Conservation (phyloP, 345 rosid species). For the Crucihimalaya himalaica region DNA sequence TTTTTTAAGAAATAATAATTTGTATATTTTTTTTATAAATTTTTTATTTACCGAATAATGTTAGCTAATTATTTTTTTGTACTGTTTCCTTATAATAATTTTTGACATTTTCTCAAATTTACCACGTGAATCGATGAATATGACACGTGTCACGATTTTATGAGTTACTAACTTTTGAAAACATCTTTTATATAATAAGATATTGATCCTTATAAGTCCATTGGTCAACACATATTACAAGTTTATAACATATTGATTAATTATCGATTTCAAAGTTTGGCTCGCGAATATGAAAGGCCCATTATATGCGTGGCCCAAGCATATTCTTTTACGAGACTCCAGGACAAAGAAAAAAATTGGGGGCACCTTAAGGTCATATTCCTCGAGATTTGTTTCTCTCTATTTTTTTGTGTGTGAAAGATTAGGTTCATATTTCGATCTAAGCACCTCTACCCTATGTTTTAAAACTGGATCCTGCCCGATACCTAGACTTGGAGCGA, state of each 20-base stretch:
- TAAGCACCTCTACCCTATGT: not conserved
- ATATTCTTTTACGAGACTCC: not conserved
- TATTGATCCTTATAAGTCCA: not conserved
- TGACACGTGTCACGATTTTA: too few species aligned
- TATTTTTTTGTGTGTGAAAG: not conserved
- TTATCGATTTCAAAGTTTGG: not conserved
- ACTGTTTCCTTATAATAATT: too few species aligned
- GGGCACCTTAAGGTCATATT: not conserved
- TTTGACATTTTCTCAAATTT: too few species aligned
- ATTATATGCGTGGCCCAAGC: not conserved
- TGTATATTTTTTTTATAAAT: too few species aligned
- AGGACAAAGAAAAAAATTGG: not conserved
- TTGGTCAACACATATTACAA: not conserved
- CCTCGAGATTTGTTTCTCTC: too few species aligned
- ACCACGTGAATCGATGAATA: too few species aligned
- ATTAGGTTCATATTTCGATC: not conserved
- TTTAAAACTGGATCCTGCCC: not conserved
- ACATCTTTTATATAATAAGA: too few species aligned
- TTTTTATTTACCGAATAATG: too few species aligned
- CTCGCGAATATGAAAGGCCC: not conserved
- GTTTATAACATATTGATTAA: not conserved
- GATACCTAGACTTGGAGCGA: too few species aligned
- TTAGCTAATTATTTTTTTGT: too few species aligned
- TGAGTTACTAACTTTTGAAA: too few species aligned
- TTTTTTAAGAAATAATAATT: too few species aligned